These are phyloP conservation scores for Piper betle DNA, from an alignment of 164 flowering plant genomes.

Conservation along the genomic window DNA sequence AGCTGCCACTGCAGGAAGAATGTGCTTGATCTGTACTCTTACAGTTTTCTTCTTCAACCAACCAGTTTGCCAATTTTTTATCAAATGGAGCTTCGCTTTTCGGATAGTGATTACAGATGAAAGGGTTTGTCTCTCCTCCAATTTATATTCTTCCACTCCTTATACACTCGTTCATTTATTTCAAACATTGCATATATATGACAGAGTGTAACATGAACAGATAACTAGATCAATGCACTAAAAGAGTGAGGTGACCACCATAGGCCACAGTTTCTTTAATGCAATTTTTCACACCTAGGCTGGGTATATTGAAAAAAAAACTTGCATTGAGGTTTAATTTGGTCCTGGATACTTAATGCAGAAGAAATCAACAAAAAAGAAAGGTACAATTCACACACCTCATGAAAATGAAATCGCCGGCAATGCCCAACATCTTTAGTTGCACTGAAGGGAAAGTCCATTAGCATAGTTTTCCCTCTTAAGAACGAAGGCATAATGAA, in stretches of 20 bases:
- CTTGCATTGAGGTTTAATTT: too few species aligned
- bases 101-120: conserved; percentile 60
- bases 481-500: background rate
- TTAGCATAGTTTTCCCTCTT: conserved; percentile 94
- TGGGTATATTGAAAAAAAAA: too few species aligned
- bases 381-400: conserved; percentile 24
- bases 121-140: conserved; percentile 41
- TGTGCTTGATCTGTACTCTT: conserved; percentile 66
- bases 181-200: conserved; percentile 79
- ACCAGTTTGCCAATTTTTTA: conserved; percentile 77
- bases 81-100: conserved; percentile 86
- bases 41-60: conserved; percentile 78
- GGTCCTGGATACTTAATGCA: too few species aligned
- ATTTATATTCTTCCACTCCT: conserved; percentile 76
- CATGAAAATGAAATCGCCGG: conserved; percentile 85
- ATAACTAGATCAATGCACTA: background rate
- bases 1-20: conserved; percentile 96
- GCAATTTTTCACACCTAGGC: too few species aligned
- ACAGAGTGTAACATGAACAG: background rate
- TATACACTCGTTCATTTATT: conserved; percentile 83
- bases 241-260: too few species aligned
- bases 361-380: background rate
- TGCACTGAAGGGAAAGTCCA: conserved; percentile 90
- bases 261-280: too few species aligned
- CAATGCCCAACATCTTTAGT: conserved; percentile 79